Evolutionary conservation across 2,329 filamentous ascomycete genomes (phyloP), one percentile per base, ranked within the genome.

Genomic region (Fusarium gaditjirri): DNA sequence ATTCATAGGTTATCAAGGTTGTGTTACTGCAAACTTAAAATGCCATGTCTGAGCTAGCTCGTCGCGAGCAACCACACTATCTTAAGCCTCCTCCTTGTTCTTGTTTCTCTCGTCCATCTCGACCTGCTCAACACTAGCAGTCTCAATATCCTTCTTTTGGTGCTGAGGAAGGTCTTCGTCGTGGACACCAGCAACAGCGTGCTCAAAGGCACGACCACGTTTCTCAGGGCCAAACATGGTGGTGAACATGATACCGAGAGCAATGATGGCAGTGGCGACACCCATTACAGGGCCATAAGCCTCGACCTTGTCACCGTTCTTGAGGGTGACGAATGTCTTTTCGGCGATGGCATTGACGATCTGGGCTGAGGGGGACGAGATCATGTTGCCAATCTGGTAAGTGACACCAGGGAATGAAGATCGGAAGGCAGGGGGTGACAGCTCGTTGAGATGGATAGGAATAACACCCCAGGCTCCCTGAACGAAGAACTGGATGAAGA

Each of bases 271-370:
- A 6, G 92, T 94, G 7, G 91, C 92, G 61, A 94, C 84, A 17
- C 88, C 92, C 93, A 94, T 95, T 21, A 88, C 88, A 1, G 91
- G 92, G 0, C 92, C 93, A 73, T 94, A 94, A 0, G 91, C 91
- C 55, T 92, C 88, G 3, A 90, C 92, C 7, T 78, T 79, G 61
- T 89, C 79, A 6, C 92, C 92, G 14, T 84, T 83, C 10, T 78
- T 77, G 43, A 86, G 84, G 0, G 80, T 88, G 49, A 94, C 84
- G 42, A 86, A 86, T 38, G 85, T 86, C 47, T 83, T 87, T 76
- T 94, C 92, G 3, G 92, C 86, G 55, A 94, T 86, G 17, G 91
- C 91, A 67, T 94, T 94, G 78, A 94, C 91, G 52, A 95, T 94
- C 79, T 94, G 92, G 0, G 92, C 90, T 0, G 89, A 91, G 0